Percentiles rank a stretch among this genome's conserved stretches.
Conservation (phyloP, 73 alveolate species). For the Durusdinium trenchii region DNA sequence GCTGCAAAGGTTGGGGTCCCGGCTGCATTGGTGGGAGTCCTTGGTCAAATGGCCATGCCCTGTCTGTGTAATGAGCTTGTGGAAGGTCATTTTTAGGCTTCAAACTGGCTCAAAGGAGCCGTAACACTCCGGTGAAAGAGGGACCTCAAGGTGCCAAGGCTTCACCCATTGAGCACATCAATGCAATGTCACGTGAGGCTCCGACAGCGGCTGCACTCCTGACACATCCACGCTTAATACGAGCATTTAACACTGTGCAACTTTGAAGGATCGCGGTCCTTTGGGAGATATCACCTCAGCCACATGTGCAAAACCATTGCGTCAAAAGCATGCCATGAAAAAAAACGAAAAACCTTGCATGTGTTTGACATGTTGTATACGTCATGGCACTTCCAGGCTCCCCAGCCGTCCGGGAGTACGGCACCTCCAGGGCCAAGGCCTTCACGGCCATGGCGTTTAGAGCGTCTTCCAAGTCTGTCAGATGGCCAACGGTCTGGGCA, state of each 20-base stretch:
- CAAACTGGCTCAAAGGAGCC: conserved; percentile 37
- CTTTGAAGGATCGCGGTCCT: not conserved
- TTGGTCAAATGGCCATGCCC: not conserved
- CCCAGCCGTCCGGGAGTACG: not conserved
- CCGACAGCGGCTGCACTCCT: conserved; percentile 6
- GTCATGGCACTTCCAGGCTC: not conserved
- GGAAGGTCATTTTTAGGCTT: not conserved
- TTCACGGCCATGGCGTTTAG: conserved; percentile 21
- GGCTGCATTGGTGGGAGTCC: not conserved
- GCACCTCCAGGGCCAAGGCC: conserved; percentile 48
- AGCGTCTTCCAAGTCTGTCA: no score
- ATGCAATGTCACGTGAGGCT: not conserved
- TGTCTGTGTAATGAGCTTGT: not conserved
- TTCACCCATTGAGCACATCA: not conserved
- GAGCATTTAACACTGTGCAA: not conserved
- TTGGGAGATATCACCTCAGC: conserved; percentile 57
- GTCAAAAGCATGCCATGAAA: no score
- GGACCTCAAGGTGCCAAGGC: conserved; percentile 8
- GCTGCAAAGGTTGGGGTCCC: not conserved
- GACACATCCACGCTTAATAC: not conserved
- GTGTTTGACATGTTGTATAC: not conserved
- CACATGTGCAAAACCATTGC: not conserved
- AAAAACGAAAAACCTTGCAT: no score
- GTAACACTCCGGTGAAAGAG: conserved; percentile 41
- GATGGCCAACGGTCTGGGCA: no score